Conservation (phyloP, 352 stramenopile genomes). For the Peronospora farinosa region DNA sequence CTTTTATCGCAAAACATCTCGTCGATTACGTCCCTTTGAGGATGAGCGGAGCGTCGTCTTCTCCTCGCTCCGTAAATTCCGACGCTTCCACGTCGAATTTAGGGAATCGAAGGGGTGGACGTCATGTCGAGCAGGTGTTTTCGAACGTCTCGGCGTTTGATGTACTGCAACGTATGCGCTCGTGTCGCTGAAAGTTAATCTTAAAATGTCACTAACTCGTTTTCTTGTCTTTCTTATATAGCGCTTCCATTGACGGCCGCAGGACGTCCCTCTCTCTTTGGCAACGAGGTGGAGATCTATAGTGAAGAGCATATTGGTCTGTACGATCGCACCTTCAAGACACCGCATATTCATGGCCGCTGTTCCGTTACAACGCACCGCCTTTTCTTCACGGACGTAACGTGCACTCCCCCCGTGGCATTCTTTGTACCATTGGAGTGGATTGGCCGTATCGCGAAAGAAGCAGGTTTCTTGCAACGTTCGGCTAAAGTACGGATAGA, state of each 20-base stretch:
- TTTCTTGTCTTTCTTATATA: conserved; percentile 15
- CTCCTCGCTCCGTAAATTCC: conserved; percentile 23
- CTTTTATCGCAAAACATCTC: too few species aligned
- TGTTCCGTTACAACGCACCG: conserved; percentile 81
- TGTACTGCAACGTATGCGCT: conserved; percentile 52
- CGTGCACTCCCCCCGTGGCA: conserved; percentile 40
- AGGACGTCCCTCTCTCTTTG: conserved; percentile 65
- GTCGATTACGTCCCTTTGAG: neutral
- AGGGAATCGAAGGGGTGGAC: conserved; percentile 4
- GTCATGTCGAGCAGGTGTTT: conserved; percentile 13
- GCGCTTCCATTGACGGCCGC: conserved; percentile 63
- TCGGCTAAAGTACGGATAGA: conserved; percentile 83
- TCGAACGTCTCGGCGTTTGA: conserved; percentile 45
- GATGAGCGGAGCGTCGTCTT: conserved; percentile 32
- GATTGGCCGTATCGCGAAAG: conserved; percentile 64
- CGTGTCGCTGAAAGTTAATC: neutral
- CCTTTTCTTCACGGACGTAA: conserved; percentile 76
- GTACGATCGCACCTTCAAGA: conserved; percentile 80
- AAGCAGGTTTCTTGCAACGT: conserved; percentile 75
- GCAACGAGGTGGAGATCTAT: conserved; percentile 84
- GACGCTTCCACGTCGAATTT: conserved; percentile 9
- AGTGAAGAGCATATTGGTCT: conserved; percentile 77
- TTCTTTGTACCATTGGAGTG: conserved; percentile 70
- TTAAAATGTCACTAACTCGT: neutral
- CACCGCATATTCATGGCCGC: conserved; percentile 52